Percentiles rank a stretch among this genome's conserved stretches.
Conservation (phyloP, 345 rosid species). For the Isatis tinctoria region DNA sequence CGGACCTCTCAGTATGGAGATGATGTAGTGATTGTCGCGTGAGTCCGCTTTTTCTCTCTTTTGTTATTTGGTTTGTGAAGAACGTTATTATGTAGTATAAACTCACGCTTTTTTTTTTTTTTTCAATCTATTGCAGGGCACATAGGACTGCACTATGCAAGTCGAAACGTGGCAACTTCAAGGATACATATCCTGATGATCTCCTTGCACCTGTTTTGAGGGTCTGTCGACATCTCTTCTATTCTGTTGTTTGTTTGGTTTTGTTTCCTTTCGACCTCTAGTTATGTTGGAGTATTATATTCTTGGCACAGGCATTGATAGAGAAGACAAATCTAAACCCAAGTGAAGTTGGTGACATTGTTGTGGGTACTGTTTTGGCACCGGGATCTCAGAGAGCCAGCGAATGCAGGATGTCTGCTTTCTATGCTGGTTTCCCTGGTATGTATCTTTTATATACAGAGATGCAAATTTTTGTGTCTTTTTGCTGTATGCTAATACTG, state of each 20-base stretch:
- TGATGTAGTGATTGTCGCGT: conserved; percentile 96
- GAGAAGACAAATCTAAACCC: conserved; percentile 86
- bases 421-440: conserved; percentile 99
- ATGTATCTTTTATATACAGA: background rate
- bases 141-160: conserved; percentile 86
- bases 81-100: background rate
- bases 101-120: background rate
- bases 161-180: conserved; percentile 86
- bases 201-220: conserved; percentile 88
- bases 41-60: conserved; percentile 27
- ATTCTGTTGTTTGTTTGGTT: background rate
- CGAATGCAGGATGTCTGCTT: conserved; percentile 99
- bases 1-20: conserved; percentile 74
- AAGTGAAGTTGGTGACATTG: conserved; percentile 95
- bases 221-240: conserved; percentile 38
- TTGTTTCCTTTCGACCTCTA: background rate
- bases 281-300: background rate
- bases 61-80: too few relatives aligned
- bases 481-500: background rate
- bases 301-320: conserved; percentile 62
- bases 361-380: conserved; percentile 95
- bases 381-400: conserved; percentile 96
- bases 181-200: conserved; percentile 93
- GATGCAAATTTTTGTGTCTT: background rate
- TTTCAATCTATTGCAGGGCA: conserved; percentile 51